Conservation (phyloP, 768 basidiomycete genomes). For the Leccinellum luteum region DNA sequence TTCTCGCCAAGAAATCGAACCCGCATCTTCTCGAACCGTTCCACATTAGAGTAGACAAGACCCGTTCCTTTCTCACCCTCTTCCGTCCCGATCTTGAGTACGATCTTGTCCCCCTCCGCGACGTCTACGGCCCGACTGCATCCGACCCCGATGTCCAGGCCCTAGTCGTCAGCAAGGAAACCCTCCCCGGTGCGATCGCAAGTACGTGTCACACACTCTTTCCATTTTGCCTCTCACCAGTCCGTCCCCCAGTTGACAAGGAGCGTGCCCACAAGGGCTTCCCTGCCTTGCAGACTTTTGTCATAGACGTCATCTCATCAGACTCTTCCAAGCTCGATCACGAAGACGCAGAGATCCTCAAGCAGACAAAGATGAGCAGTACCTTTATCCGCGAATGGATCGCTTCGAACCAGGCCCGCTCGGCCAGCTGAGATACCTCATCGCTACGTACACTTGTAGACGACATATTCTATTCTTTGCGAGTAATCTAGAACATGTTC, state of each 20-base stretch:
- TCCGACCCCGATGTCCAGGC: constrained; percentile 88
- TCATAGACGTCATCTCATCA: constrained; percentile 89
- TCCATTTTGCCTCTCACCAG: background rate
- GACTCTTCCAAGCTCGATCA: constrained; percentile 55
- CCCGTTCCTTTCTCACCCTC: constrained; percentile 66
- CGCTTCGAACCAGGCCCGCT: constrained; percentile 25
- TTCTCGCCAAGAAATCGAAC: constrained; percentile 72
- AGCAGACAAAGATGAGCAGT: constrained; percentile 89
- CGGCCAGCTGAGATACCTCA: constrained; percentile 6
- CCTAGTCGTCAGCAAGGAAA: constrained; percentile 90
- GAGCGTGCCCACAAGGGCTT: constrained; percentile 55
- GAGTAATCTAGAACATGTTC: background rate
- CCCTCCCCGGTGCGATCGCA: constrained; percentile 66
- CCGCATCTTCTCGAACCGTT: constrained; percentile 66
- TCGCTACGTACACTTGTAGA: background rate
- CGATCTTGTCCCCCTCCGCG: constrained; percentile 71
- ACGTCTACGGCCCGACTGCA: constrained; percentile 91
- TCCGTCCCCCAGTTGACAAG: constrained; percentile 51
- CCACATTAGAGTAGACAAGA: constrained; percentile 48
- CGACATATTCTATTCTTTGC: constrained; percentile 4
- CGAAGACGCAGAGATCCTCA: constrained; percentile 66
- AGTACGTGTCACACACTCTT: constrained; percentile 43
- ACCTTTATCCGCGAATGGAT: constrained; percentile 93
- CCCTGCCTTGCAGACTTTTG: constrained; percentile 60
- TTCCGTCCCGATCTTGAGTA: constrained; percentile 65